These are phyloP conservation scores for Ceratocystis lukuohia DNA, from an alignment of 2,329 filamentous ascomycete species.

Conservation along the genomic window DNA sequence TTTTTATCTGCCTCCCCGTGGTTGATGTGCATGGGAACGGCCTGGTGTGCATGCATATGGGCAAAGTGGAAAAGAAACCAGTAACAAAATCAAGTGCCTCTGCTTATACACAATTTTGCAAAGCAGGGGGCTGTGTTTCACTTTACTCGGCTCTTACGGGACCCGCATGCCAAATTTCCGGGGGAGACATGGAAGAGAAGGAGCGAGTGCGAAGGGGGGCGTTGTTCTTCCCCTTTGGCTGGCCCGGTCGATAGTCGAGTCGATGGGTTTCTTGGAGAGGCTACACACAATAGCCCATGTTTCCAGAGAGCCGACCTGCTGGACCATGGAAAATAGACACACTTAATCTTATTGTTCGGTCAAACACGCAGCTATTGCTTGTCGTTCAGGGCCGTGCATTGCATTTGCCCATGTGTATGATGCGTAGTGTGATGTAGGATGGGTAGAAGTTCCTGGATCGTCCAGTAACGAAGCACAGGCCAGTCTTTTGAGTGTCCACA, in stretches of 20 bases:
- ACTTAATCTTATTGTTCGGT: too few species aligned
- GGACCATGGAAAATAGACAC: too few species aligned
- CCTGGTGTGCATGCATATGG: not conserved
- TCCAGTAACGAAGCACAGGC: too few species aligned
- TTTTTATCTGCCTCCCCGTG: too few species aligned
- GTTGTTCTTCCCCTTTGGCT: not conserved
- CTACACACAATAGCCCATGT: too few species aligned
- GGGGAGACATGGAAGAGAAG: not conserved
- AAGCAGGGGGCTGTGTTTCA: not conserved
- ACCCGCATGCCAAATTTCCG: not conserved
- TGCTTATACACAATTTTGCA: not conserved
- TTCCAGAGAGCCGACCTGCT: too few species aligned
- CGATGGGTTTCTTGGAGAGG: too few species aligned
- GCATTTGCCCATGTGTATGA: not conserved
- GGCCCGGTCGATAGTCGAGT: too few species aligned
- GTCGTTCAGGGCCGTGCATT: not conserved
- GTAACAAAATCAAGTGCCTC: not conserved
- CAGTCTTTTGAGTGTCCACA: too few species aligned
- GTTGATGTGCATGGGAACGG: too few species aligned
- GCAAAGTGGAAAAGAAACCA: not conserved
- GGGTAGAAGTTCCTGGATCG: not conserved
- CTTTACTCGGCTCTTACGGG: not conserved
- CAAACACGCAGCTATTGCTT: too few species aligned
- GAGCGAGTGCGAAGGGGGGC: not conserved
- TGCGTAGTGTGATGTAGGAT: not conserved